A percentile compares a stretch with the other conserved stretches of the same genome.
Conservation (phyloP, 768 basidiomycete species). For the Rhizopogon rudus region DNA sequence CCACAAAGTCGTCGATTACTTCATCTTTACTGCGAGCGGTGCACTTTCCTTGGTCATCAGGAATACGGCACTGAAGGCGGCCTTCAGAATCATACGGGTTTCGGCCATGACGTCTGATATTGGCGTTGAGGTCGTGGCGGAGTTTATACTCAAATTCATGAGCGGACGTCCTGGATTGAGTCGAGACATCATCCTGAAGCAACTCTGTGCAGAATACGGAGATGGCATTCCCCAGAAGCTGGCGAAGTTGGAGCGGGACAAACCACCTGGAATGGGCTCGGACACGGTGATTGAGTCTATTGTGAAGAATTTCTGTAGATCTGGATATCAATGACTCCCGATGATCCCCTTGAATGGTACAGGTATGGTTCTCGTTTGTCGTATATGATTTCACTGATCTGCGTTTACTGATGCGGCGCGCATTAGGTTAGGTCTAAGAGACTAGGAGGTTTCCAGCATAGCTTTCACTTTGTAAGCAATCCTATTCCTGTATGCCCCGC, state of each 20-base stretch:
- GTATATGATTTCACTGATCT: background rate
- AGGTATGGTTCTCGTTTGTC: background rate
- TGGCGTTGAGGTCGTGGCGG: conserved; percentile 6
- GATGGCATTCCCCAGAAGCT: background rate
- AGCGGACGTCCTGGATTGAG: conserved; percentile 12
- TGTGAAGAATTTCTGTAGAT: background rate
- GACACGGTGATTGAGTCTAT: background rate
- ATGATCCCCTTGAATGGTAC: background rate
- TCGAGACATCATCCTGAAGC: background rate
- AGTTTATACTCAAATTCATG: conserved; percentile 16
- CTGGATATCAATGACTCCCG: no score
- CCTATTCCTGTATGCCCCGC: no score
- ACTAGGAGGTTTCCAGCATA: no score
- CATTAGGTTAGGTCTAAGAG: no score
- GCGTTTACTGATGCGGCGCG: background rate
- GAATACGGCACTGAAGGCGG: conserved; percentile 5
- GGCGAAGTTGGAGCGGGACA: background rate
- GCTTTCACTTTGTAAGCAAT: no score
- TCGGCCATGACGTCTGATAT: conserved; percentile 5
- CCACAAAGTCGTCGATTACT: conserved; percentile 14
- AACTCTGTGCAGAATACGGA: background rate
- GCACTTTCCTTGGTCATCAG: conserved; percentile 10
- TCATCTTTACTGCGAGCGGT: conserved; percentile 11
- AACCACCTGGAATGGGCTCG: background rate
- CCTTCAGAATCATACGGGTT: conserved; percentile 10